Conservation (phyloP, 2,329 filamentous ascomycete genomes). For the Colletotrichum magnum region DNA sequence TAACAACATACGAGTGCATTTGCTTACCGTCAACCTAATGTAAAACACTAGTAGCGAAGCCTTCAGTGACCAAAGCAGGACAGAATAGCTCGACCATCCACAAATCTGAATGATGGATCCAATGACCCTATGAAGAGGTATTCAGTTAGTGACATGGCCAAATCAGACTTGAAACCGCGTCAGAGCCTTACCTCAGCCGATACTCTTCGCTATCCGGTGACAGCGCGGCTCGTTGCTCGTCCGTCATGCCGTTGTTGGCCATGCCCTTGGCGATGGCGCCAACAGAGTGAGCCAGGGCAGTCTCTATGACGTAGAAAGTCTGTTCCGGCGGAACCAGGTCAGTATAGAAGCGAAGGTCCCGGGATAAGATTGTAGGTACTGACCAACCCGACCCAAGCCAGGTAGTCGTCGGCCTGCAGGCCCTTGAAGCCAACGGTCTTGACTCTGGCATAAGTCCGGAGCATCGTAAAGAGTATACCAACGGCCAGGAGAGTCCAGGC, state of each 20-base stretch:
- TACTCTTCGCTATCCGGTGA: slow-evolving; percentile 61
- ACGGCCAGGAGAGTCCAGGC: slow-evolving; percentile 53
- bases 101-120: slow-evolving; percentile 68
- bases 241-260: slow-evolving; percentile 71
- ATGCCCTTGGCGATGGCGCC: slow-evolving; percentile 62
- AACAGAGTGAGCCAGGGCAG: slow-evolving; percentile 14
- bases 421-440: slow-evolving; percentile 49
- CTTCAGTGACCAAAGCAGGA: slow-evolving; percentile 67
- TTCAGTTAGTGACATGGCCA: background rate
- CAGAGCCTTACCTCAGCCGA: slow-evolving; percentile 48
- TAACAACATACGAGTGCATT: background rate
- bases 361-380: slow-evolving; percentile 47
- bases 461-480: slow-evolving; percentile 50
- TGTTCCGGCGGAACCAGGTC: slow-evolving; percentile 43
- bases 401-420: slow-evolving; percentile 53
- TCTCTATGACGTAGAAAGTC: slow-evolving; percentile 65
- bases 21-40: slow-evolving; percentile 39
- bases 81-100: slow-evolving; percentile 68
- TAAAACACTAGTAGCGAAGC: slow-evolving; percentile 69
- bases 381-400: slow-evolving; percentile 54
- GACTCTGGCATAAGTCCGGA: slow-evolving; percentile 54
- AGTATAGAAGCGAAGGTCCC: slow-evolving; percentile 4
- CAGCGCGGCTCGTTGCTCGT: slow-evolving; percentile 61
- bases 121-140: slow-evolving; percentile 53
- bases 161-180: background rate